These are phyloP conservation scores for Akanthomyces uredinophilus DNA, from an alignment of 2,329 filamentous ascomycete genomes.

Conservation along the genomic window DNA sequence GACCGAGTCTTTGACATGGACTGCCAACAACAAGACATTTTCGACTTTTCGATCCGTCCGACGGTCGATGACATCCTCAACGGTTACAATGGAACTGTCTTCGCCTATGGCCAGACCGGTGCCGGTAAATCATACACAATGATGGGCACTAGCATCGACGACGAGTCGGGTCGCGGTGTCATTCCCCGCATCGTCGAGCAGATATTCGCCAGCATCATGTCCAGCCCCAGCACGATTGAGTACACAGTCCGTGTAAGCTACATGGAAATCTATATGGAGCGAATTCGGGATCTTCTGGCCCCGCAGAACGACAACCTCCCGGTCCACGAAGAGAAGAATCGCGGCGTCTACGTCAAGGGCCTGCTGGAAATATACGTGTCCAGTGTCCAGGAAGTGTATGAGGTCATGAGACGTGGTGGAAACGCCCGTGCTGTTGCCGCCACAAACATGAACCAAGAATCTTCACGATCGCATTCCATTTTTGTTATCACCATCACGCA, in stretches of 20 bases:
- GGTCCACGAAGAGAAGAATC: conserved; percentile 95
- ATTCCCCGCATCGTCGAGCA: conserved; percentile 96
- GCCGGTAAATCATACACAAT: conserved; percentile 99
- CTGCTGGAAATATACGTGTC: conserved; percentile 92
- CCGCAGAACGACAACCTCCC: conserved; percentile 95
- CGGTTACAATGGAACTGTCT: conserved; percentile 98
- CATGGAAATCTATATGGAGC: conserved; percentile 99
- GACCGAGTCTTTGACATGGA: conserved; percentile 96
- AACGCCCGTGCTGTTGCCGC: conserved; percentile 85
- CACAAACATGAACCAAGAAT: conserved; percentile 99
- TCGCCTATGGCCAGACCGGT: conserved; percentile 96
- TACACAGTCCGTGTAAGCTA: conserved; percentile 98
- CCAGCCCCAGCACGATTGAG: conserved; percentile 88
- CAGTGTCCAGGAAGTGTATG: conserved; percentile 91
- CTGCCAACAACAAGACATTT: conserved; percentile 86
- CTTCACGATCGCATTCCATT: conserved; percentile 95
- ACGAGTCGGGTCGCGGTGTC: conserved; percentile 82
- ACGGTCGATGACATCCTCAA: conserved; percentile 98
- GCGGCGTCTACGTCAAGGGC: conserved; percentile 94
- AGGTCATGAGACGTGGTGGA: conserved; percentile 92
- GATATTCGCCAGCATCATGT: conserved; percentile 92
- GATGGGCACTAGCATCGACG: conserved; percentile 76
- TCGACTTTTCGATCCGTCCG: conserved; percentile 93
- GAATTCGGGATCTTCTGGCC: conserved; percentile 85
- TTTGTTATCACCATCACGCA: conserved; percentile 96